phyloP scores from a whole-genome alignment of 345 rosid species.

The Citrus cavaleriei region DNA sequence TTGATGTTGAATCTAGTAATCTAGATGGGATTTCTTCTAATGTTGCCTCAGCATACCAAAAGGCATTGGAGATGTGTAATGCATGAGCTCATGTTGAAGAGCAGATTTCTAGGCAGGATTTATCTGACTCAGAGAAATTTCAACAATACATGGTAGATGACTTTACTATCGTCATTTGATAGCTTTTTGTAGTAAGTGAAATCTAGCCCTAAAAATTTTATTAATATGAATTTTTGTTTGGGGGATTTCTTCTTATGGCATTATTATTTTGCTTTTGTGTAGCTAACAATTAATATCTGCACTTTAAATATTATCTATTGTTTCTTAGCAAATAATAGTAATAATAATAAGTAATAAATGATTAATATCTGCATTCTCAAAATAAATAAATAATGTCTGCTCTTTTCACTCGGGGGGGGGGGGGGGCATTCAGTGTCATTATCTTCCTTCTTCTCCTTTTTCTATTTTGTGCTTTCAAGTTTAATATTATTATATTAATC shows the following conservation, averaged over 20 bases:
- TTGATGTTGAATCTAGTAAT: conserved; percentile 53
- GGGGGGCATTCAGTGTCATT: not conserved
- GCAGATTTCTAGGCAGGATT: conserved; percentile 48
- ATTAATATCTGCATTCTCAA: not conserved
- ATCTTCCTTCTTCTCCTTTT: not conserved
- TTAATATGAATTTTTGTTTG: not conserved
- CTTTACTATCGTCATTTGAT: not conserved
- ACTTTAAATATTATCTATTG: not conserved
- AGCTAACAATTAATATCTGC: not conserved
- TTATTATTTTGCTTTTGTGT: not conserved
- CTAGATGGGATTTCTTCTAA: conserved; percentile 54
- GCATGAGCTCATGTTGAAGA: conserved; percentile 70
- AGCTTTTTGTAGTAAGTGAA: not conserved
- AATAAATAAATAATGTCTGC: too few relatives aligned
- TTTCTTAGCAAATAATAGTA: too few relatives aligned
- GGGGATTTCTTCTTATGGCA: conserved; percentile 11
- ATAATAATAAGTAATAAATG: too few relatives aligned
- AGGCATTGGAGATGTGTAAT: conserved; percentile 67
- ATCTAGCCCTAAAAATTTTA: not conserved
- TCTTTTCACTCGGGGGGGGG: not conserved
- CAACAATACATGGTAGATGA: conserved; percentile 60
- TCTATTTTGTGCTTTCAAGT: not conserved
- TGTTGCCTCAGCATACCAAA: conserved; percentile 62
- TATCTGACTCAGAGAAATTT: conserved; percentile 63
- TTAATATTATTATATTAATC: not conserved